These are phyloP conservation scores for Aspergillus niger DNA, from an alignment of 2,329 filamentous ascomycete genomes.

Conservation along the genomic window DNA sequence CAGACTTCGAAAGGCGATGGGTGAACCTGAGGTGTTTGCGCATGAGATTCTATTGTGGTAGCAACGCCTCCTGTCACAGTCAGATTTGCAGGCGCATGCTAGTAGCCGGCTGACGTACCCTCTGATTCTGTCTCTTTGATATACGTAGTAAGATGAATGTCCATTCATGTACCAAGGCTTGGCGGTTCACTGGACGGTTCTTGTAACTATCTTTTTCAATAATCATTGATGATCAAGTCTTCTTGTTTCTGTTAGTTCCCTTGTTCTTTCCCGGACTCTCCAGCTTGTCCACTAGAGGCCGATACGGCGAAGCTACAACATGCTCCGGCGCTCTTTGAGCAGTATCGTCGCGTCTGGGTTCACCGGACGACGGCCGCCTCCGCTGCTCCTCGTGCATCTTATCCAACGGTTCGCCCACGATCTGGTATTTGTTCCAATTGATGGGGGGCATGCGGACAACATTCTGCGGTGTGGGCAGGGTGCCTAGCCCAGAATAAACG, in stretches of 20 bases:
- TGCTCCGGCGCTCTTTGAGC: conserved; percentile 50
- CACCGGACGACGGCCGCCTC: conserved; percentile 56
- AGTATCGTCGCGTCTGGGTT: conserved; percentile 40
- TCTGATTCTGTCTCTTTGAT: not conserved
- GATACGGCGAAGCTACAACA: conserved; percentile 60
- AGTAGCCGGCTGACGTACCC: not conserved
- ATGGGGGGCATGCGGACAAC: conserved; percentile 84
- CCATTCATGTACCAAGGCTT: conserved; percentile 11
- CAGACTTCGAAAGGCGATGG: conserved; percentile 19
- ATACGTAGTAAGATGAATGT: conserved; percentile 1
- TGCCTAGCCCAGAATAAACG: conserved; percentile 53
- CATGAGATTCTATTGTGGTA: not conserved
- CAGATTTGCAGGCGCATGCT: not conserved
- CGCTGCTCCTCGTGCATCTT: conserved; percentile 81
- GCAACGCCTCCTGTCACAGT: not conserved
- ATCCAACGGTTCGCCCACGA: conserved; percentile 83
- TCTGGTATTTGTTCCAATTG: conserved; percentile 92
- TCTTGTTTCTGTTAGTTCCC: conserved; percentile 37
- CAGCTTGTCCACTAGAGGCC: conserved; percentile 58
- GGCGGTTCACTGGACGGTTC: not conserved
- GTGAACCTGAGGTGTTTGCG: not conserved
- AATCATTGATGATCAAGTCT: conserved; percentile 24
- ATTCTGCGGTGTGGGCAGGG: conserved; percentile 75
- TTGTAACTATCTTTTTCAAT: conserved; percentile 12
- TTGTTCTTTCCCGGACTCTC: conserved; percentile 37